Evolutionary conservation across 352 stramenopile genomes (phyloP), one percentile per base, ranked within the genome.

Genomic region (Pythium vanterpoolii): DNA sequence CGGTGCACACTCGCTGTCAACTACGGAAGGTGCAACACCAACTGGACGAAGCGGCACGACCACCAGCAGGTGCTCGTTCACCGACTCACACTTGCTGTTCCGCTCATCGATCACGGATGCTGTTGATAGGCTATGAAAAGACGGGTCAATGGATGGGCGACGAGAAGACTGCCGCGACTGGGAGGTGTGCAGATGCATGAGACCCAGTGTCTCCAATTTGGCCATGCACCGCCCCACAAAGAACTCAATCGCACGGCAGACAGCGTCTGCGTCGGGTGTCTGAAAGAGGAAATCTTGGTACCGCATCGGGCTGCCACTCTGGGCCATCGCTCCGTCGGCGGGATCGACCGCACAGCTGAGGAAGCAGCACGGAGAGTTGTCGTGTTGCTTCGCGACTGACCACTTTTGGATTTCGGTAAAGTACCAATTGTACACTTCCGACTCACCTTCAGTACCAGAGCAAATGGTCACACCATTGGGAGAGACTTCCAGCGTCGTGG

Each of bases 361-460:
- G 18, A 89, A 67, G 38, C 79, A 89, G 56, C 81, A 90, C n/a
- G 59, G 54, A 5, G 78, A 67, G 4, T 64, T 70, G 4, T 72
- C 67, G 26, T 88, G 74, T 24, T 86, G 76, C 43, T 66, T 68
- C 6, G 83, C 77, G 1, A 89, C 73, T 4, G 80, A 88, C 76
- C 83, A 92, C 28, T 87, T 90, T 23, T 86, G 80, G 11, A 92
- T 78, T 9, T 90, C 83, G 0, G 83, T 92, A 40, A 87, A 92
- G 55, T 90, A 92, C 83, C 83, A 90, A 27, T 68, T 79, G 62
- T 77, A 81, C 21, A 88, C 55, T 26, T 83, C 71, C 0, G 70
- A 69, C 16, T 86, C 68, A 0, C 64, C 69, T 11, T 85, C 72
- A 30, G 73, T 64, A 0, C 72, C 77, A 0, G 69, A 72, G 27